These are phyloP conservation scores for Suillus brevipes DNA, from an alignment of 768 basidiomycete genomes.

Conservation along the genomic window DNA sequence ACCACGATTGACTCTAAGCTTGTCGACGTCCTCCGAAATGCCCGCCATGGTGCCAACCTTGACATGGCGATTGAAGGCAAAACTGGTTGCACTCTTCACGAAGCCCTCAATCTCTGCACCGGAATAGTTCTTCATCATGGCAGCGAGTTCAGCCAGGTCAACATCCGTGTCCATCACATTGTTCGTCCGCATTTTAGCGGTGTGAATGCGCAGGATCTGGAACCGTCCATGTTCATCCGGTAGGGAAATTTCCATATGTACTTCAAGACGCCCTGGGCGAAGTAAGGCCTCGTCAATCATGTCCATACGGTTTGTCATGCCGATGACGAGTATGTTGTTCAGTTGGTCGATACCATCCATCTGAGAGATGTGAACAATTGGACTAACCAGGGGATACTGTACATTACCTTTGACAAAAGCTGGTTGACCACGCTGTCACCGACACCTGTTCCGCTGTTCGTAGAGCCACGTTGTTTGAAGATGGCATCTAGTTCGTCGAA, in stretches of 20 bases:
- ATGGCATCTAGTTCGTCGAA: slow-evolving; percentile 99
- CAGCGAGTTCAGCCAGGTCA: slow-evolving; percentile 77
- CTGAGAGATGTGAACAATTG: slow-evolving; percentile 41
- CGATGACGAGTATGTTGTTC: slow-evolving; percentile 98
- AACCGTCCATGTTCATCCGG: slow-evolving; percentile 90
- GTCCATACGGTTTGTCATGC: slow-evolving; percentile 98
- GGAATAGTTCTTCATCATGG: slow-evolving; percentile 92
- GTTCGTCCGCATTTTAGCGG: slow-evolving; percentile 89
- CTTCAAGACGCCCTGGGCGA: slow-evolving; percentile 97
- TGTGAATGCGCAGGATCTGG: slow-evolving; percentile 96
- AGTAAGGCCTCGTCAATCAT: slow-evolving; percentile 99
- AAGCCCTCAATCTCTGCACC: slow-evolving; percentile 96
- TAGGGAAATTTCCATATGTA: slow-evolving; percentile 98
- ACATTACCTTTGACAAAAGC: slow-evolving; percentile 84
- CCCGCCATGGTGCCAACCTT: slow-evolving; percentile 98
- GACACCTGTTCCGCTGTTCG: slow-evolving; percentile 89
- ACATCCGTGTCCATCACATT: slow-evolving; percentile 88
- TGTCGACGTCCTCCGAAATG: slow-evolving; percentile 93
- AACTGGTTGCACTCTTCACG: slow-evolving; percentile 97
- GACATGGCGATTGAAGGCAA: slow-evolving; percentile 96
- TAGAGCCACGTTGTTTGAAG: slow-evolving; percentile 97
- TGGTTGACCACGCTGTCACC: slow-evolving; percentile 99
- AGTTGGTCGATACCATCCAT: slow-evolving; percentile 99
- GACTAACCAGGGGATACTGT: background rate
- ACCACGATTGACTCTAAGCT: slow-evolving; percentile 78